A percentile compares a stretch with the other conserved stretches of the same genome.
These are phyloP conservation scores for Halophytophthora polymorphica DNA, from an alignment of 352 stramenopile genomes.

Conservation along the genomic window DNA sequence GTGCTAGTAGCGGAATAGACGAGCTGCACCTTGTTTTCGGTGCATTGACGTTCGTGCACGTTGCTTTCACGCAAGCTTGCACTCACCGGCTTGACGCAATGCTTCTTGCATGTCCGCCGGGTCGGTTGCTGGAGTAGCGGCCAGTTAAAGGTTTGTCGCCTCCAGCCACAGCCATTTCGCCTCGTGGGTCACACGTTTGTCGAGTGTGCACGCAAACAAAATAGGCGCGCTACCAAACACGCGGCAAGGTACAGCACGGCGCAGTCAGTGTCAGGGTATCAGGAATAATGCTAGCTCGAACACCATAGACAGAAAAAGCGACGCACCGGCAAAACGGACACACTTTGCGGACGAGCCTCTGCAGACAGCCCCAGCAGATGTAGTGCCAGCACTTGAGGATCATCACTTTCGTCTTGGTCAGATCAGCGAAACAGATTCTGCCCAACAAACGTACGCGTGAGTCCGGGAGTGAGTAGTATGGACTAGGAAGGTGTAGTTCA, in stretches of 20 bases:
- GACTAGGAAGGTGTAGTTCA: background rate
- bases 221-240: conserved; percentile 12
- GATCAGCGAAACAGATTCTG: background rate
- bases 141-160: too few species aligned
- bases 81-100: too few species aligned
- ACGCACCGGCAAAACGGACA: conserved; percentile 26
- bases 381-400: conserved; percentile 31
- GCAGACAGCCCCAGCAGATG: conserved; percentile 23
- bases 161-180: conserved; percentile 13
- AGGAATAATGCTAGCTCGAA: background rate
- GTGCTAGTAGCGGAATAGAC: too few species aligned
- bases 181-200: conserved; percentile 14
- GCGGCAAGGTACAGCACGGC: too few species aligned
- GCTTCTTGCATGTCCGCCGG: too few species aligned
- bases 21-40: too few species aligned
- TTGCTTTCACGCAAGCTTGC: too few species aligned
- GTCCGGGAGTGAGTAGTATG: too few species aligned
- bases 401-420: conserved; percentile 11
- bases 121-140: too few species aligned
- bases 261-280: too few species aligned
- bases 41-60: too few species aligned
- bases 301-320: background rate
- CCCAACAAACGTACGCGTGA: too few species aligned
- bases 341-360: conserved; percentile 15
- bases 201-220: conserved; percentile 9